These are phyloP conservation scores for Daedalea quercina DNA, from an alignment of 768 basidiomycete species.

Conservation along the genomic window DNA sequence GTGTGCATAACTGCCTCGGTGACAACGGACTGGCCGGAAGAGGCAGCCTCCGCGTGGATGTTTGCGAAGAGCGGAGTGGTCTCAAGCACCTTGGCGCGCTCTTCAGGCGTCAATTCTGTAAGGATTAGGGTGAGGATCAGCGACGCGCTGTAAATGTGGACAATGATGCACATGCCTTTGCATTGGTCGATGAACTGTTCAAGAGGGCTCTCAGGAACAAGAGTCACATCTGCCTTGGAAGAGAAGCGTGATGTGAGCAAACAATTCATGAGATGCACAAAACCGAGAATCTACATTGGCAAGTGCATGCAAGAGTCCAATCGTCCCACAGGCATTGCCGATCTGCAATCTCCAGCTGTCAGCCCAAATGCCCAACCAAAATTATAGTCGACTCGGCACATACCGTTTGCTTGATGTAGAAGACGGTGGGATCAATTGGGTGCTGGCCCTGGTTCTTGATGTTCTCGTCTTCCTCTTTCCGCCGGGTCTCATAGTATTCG, in stretches of 20 bases:
- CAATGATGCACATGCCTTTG: slow-evolving; percentile 34
- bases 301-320: slow-evolving; percentile 36
- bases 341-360: slow-evolving; percentile 16
- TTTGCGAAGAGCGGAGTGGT: slow-evolving; percentile 68
- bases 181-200: slow-evolving; percentile 61
- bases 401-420: slow-evolving; percentile 92
- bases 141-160: neutral
- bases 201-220: slow-evolving; percentile 52
- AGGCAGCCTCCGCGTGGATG: slow-evolving; percentile 70
- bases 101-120: slow-evolving; percentile 59
- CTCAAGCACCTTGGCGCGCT: slow-evolving; percentile 71
- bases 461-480: slow-evolving; percentile 53
- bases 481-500: slow-evolving; percentile 40
- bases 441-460: slow-evolving; percentile 41
- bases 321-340: slow-evolving; percentile 26
- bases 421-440: slow-evolving; percentile 53
- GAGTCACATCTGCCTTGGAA: slow-evolving; percentile 49
- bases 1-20: slow-evolving; percentile 56
- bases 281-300: slow-evolving; percentile 69
- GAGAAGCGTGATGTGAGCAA: too few species aligned
- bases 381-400: slow-evolving; percentile 13
- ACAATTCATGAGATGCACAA: too few species aligned
- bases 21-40: slow-evolving; percentile 60
- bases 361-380: neutral
- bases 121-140: neutral